phyloP scores from a whole-genome alignment of 1,139 yeast species.

The Sugiyamaella xylanicola region DNA sequence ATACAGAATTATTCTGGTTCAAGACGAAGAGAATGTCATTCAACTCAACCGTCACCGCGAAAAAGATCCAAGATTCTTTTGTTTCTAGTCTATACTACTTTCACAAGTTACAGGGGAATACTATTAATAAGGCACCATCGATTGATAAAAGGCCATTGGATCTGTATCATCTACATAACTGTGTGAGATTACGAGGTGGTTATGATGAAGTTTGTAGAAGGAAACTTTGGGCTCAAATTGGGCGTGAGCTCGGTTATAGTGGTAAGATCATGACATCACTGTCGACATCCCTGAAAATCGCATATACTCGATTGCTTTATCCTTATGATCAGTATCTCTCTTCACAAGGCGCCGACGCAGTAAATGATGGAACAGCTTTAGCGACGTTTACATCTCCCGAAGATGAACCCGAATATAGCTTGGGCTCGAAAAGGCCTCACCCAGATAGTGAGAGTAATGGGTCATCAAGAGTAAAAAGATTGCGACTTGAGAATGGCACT shows the following conservation, averaged over 20 bases:
- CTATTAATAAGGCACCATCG: conserved; percentile 40
- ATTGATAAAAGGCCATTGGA: conserved; percentile 46
- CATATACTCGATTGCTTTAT: conserved; percentile 43
- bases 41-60: conserved; percentile 37
- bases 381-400: conserved; percentile 27
- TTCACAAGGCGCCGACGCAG: conserved; percentile 23
- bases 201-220: conserved; percentile 44
- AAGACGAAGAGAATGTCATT: conserved; percentile 56
- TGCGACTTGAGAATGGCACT: conserved; percentile 24
- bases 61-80: conserved; percentile 34
- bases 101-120: conserved; percentile 40
- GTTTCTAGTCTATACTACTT: conserved; percentile 40
- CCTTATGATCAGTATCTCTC: conserved; percentile 43
- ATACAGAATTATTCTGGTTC: conserved; percentile 55
- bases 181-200: conserved; percentile 46
- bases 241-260: conserved; percentile 74
- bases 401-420: conserved; percentile 12
- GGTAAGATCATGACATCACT: conserved; percentile 71
- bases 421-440: conserved; percentile 12
- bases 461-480: conserved; percentile 10
- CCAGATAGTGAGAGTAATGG: conserved; percentile 7
- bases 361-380: conserved; percentile 23
- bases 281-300: conserved; percentile 65
- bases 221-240: conserved; percentile 51
- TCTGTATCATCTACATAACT: conserved; percentile 41